Conservation (phyloP, 148 eudicot species). For the Rhododendron henanense region DNA sequence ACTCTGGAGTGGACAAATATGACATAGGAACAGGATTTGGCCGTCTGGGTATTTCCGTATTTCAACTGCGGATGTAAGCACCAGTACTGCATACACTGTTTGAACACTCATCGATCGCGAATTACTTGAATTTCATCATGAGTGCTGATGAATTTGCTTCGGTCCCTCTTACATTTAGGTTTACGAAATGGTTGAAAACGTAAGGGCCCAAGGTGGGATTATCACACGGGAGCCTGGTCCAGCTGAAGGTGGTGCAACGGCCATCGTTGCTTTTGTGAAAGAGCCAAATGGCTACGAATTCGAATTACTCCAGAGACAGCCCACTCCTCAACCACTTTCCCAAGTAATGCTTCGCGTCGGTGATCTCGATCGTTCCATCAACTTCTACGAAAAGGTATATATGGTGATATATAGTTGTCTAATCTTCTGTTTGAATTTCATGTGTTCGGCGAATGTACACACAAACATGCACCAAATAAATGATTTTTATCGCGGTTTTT, state of each 20-base stretch:
- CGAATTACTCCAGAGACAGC: conserved; percentile 67
- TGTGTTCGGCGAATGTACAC: neutral
- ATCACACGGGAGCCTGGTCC: conserved; percentile 90
- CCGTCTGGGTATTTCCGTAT: conserved; percentile 92
- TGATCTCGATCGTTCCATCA: conserved; percentile 87
- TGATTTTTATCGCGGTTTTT: too few relatives aligned
- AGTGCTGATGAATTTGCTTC: neutral
- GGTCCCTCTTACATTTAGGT: conserved; percentile 38
- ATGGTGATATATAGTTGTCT: neutral
- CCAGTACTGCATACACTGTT: neutral
- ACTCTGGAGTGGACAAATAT: conserved; percentile 84
- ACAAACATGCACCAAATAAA: too few relatives aligned
- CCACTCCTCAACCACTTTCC: conserved; percentile 92
- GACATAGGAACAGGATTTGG: conserved; percentile 96
- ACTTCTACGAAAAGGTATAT: conserved; percentile 86
- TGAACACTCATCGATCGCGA: neutral
- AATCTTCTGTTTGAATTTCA: neutral
- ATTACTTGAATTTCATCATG: neutral
- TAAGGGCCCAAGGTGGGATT: conserved; percentile 74
- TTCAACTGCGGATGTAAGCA: conserved; percentile 82
- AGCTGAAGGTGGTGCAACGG: conserved; percentile 67
- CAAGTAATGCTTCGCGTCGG: conserved; percentile 96
- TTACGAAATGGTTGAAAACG: conserved; percentile 70
- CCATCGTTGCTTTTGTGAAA: conserved; percentile 82
- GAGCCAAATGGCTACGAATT: conserved; percentile 95